Conservation (phyloP, 257 asterid species). For the Verbena officinalis region DNA sequence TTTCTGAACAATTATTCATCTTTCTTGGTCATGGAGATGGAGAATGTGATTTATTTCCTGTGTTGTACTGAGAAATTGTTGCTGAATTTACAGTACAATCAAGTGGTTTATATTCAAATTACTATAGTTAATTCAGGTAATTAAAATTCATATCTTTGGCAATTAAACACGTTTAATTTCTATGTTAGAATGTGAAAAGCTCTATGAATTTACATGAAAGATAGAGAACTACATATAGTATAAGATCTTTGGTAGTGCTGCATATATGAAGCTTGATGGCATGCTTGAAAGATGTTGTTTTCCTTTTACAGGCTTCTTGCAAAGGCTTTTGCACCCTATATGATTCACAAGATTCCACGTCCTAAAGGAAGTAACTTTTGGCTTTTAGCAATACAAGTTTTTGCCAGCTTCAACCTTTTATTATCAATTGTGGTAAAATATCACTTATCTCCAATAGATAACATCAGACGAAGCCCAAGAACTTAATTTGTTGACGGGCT, state of each 20-base stretch:
- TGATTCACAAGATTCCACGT: slow-evolving; percentile 65
- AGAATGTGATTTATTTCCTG: neutral
- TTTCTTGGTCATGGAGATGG: neutral
- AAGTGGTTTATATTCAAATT: slow-evolving; percentile 20
- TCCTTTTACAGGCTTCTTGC: slow-evolving; percentile 61
- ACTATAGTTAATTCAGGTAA: neutral
- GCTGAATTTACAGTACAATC: neutral
- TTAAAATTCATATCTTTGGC: neutral
- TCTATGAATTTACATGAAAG: neutral
- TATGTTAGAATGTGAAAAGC: neutral
- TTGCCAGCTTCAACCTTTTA: slow-evolving; percentile 84
- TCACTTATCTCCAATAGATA: too few species aligned
- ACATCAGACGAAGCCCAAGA: too few species aligned
- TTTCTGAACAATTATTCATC: neutral
- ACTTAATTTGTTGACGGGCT: too few species aligned
- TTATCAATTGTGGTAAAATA: slow-evolving; percentile 66
- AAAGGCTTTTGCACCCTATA: slow-evolving; percentile 55
- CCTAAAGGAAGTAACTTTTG: slow-evolving; percentile 81
- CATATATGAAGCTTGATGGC: neutral
- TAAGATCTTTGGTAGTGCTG: neutral
- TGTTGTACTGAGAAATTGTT: slow-evolving; percentile 12
- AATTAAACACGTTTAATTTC: neutral
- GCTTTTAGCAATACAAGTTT: slow-evolving; percentile 74
- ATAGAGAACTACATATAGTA: neutral
- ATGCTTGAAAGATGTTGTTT: neutral